These are phyloP conservation scores for Cystofilobasidium macerans DNA, from an alignment of 768 basidiomycete species.

Conservation along the genomic window DNA sequence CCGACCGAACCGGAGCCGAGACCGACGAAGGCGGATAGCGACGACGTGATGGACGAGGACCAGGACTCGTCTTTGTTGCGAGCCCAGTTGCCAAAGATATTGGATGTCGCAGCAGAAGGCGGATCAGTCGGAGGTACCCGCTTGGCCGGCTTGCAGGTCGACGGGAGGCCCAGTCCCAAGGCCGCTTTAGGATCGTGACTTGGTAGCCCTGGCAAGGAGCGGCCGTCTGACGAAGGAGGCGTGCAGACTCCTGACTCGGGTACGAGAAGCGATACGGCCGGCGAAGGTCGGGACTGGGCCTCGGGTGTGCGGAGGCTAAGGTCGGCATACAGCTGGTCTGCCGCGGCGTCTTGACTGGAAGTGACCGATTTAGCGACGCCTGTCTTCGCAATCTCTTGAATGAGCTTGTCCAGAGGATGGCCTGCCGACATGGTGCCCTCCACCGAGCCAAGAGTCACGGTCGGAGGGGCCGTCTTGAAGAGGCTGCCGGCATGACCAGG, in stretches of 20 bases:
- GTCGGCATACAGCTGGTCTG: not conserved
- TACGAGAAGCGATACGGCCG: not conserved
- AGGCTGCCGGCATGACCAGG: not conserved
- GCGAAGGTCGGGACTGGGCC: not conserved
- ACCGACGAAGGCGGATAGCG: slow-evolving; percentile 52
- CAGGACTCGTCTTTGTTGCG: slow-evolving; percentile 52
- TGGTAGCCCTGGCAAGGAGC: no score
- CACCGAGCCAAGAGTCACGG: not conserved
- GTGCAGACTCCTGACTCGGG: no score
- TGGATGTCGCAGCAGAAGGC: slow-evolving; percentile 13
- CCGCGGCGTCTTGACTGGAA: no score
- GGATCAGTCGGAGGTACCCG: not conserved
- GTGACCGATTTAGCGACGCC: no score
- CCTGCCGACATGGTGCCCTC: slow-evolving; percentile 2
- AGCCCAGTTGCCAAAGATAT: slow-evolving; percentile 40
- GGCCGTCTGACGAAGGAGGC: no score
- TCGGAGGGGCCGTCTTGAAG: not conserved
- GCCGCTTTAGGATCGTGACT: no score
- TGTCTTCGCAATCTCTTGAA: not conserved
- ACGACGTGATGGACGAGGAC: slow-evolving; percentile 47
- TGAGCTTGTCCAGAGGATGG: not conserved
- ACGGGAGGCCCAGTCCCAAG: not conserved
- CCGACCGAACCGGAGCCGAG: slow-evolving; percentile 31
- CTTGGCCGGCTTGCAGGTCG: not conserved
- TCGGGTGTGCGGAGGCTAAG: not conserved